These are phyloP conservation scores for Gnomoniopsis sp. DNA, from an alignment of 2,329 filamentous ascomycete species.

Conservation along the genomic window DNA sequence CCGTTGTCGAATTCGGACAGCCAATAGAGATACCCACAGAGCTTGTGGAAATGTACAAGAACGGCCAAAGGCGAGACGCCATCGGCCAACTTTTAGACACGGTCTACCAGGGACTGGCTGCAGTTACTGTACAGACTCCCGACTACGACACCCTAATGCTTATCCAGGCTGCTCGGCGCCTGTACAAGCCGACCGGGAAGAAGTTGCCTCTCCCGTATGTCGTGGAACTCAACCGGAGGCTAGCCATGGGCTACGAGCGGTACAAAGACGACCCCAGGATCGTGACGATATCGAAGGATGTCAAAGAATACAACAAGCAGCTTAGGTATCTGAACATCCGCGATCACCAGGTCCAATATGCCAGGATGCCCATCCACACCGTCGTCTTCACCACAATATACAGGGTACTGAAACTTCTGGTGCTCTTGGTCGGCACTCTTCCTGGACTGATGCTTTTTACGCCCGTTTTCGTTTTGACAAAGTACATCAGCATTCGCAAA, in stretches of 20 bases:
- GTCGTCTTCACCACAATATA: conserved; percentile 77
- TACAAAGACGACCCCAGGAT: conserved; percentile 92
- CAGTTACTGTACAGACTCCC: conserved; percentile 87
- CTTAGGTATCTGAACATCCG: conserved; percentile 82
- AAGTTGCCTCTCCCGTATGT: conserved; percentile 89
- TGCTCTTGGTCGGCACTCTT: conserved; percentile 77
- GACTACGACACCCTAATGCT: conserved; percentile 97
- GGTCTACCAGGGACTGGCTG: conserved; percentile 78
- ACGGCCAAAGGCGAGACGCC: conserved; percentile 78
- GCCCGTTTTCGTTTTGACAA: conserved; percentile 81
- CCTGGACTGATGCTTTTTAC: conserved; percentile 85
- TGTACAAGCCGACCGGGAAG: conserved; percentile 93
- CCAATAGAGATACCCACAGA: conserved; percentile 82
- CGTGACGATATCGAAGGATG: conserved; percentile 67
- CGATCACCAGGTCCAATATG: conserved; percentile 93
- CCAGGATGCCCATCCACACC: conserved; percentile 72
- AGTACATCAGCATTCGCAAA: conserved; percentile 77
- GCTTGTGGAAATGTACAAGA: conserved; percentile 80
- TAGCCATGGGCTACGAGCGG: conserved; percentile 86
- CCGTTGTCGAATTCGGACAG: conserved; percentile 90
- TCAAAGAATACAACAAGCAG: conserved; percentile 82
- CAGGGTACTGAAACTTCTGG: conserved; percentile 70
- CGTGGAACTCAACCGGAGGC: conserved; percentile 86
- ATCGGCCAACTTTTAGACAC: conserved; percentile 82
- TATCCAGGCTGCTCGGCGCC: conserved; percentile 86